phyloP scores from a whole-genome alignment of 2,329 filamentous ascomycete genomes.

The Microcyclospora tardicrescens region DNA sequence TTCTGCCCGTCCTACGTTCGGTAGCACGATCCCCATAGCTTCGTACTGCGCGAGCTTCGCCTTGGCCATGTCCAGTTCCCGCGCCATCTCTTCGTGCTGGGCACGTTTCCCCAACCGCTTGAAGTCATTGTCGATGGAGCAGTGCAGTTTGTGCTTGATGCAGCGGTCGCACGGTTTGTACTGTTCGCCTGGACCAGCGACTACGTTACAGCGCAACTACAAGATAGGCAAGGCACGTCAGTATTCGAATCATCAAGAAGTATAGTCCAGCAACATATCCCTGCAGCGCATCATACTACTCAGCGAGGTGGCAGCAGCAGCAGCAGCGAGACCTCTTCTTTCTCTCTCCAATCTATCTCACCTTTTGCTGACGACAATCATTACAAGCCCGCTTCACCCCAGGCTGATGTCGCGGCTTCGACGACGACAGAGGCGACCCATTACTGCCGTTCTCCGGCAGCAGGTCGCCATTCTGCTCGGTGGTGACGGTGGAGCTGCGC shows the following conservation, averaged over 20 bases:
- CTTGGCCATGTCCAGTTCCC: constrained; percentile 54
- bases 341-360: constrained; percentile 30
- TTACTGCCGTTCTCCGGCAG: constrained; percentile 6
- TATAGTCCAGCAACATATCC: constrained; percentile 1
- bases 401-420: constrained; percentile 19
- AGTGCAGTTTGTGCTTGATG: constrained; percentile 64
- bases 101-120: constrained; percentile 72
- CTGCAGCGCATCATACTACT: neutral
- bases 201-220: constrained; percentile 70
- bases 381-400: constrained; percentile 69
- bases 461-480: constrained; percentile 3
- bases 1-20: constrained; percentile 3
- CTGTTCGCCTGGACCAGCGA: constrained; percentile 50
- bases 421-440: constrained; percentile 7
- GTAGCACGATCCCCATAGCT: constrained; percentile 17
- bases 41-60: constrained; percentile 19
- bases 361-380: constrained; percentile 76
- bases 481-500: constrained; percentile 5
- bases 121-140: constrained; percentile 80
- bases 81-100: constrained; percentile 77
- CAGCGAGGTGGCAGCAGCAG: neutral
- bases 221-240: constrained; percentile 9
- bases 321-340: neutral
- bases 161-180: constrained; percentile 68
- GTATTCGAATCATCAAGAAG: constrained; percentile 5